Conservation (phyloP, 2,329 filamentous ascomycete species). For the Aspergillus udagawae region DNA sequence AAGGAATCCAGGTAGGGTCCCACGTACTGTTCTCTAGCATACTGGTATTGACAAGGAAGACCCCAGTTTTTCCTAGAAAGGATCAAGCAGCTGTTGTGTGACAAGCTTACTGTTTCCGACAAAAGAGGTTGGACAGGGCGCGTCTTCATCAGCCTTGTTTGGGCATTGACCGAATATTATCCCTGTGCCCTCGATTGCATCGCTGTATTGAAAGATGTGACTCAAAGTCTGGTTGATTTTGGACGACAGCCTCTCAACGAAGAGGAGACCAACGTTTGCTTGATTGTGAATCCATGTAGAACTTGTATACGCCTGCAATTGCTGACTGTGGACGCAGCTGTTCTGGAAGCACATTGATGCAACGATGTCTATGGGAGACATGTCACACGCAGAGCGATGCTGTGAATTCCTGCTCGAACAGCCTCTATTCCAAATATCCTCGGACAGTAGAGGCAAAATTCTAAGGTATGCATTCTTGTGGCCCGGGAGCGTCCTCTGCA, state of each 20-base stretch:
- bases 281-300: constrained; percentile 33
- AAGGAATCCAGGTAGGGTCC: constrained; percentile 48
- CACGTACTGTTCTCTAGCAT: not conserved
- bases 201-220: constrained; percentile 19
- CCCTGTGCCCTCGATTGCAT: constrained; percentile 32
- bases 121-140: constrained; percentile 64
- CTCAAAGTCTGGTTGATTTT: constrained; percentile 39
- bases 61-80: constrained; percentile 39
- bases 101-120: constrained; percentile 50
- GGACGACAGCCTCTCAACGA: constrained; percentile 50
- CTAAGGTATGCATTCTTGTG: constrained; percentile 48
- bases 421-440: constrained; percentile 61
- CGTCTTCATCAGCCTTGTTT: constrained; percentile 63
- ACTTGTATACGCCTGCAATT: not conserved
- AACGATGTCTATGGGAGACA: constrained; percentile 51
- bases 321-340: constrained; percentile 48
- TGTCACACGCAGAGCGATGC: constrained; percentile 62
- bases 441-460: constrained; percentile 65
- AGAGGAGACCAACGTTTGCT: constrained; percentile 53
- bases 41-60: constrained; percentile 23
- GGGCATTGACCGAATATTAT: constrained; percentile 55
- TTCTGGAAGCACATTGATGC: constrained; percentile 76
- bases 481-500: not conserved
- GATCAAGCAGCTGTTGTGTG: constrained; percentile 61
- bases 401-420: constrained; percentile 64